These are phyloP conservation scores for Irpex sp. DNA, from an alignment of 1,284 basidiomycete species.

Conservation along the genomic window DNA sequence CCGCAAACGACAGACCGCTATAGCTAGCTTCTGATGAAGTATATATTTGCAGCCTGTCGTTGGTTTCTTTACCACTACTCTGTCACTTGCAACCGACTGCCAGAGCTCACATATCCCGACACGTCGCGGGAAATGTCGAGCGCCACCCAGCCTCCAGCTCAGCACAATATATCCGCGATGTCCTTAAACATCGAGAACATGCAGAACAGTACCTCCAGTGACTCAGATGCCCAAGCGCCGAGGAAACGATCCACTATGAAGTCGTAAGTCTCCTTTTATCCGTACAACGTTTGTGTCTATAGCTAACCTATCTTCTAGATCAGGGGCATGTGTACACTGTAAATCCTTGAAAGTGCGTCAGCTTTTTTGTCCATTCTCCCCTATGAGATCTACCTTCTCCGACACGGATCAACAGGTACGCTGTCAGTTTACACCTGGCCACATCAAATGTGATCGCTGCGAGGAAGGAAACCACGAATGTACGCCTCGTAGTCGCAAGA, in stretches of 20 bases:
- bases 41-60: background rate
- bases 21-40: background rate
- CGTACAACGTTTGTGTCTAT: background rate
- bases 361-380: background rate
- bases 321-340: conserved; percentile 50
- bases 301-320: conserved; percentile 9
- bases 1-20: background rate
- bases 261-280: background rate
- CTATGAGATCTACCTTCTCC: background rate
- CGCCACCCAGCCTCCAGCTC: background rate
- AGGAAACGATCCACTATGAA: conserved; percentile 1
- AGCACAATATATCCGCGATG: background rate
- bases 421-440: conserved; percentile 44
- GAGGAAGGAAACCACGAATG: conserved; percentile 44
- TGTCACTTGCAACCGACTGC: background rate
- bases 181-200: background rate
- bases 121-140: background rate
- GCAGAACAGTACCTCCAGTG: background rate
- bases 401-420: conserved; percentile 36
- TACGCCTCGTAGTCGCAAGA: conserved; percentile 48
- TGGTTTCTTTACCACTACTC: background rate
- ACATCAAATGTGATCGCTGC: conserved; percentile 44
- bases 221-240: background rate
- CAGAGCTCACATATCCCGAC: background rate
- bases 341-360: conserved; percentile 51